These are phyloP conservation scores for Lactifluus hygrophoroides DNA, from an alignment of 768 basidiomycete species.

Conservation along the genomic window DNA sequence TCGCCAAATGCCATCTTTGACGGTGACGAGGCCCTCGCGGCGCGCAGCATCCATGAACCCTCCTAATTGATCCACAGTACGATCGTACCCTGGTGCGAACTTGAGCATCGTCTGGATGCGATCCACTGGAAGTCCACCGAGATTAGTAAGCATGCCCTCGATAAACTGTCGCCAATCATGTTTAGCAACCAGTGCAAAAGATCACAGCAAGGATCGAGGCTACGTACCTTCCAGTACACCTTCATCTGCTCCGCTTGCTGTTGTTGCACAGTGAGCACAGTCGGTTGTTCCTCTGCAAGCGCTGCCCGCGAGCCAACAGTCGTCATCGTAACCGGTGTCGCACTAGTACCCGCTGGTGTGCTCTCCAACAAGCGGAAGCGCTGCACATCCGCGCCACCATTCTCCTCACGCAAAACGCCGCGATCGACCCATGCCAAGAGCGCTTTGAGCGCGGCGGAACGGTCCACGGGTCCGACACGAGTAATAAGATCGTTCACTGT, in stretches of 20 bases:
- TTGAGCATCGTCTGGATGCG: constrained; percentile 87
- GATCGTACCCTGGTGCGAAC: constrained; percentile 76
- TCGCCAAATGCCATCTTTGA: constrained; percentile 66
- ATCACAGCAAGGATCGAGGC: neutral
- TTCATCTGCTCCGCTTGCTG: constrained; percentile 81
- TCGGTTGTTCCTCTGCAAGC: constrained; percentile 38
- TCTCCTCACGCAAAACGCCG: constrained; percentile 68
- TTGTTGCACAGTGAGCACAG: constrained; percentile 52
- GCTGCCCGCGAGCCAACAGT: constrained; percentile 13
- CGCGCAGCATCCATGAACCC: constrained; percentile 75
- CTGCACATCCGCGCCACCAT: constrained; percentile 29
- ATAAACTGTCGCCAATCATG: constrained; percentile 47
- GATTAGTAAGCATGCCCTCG: constrained; percentile 85
- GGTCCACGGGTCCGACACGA: constrained; percentile 57
- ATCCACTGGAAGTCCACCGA: constrained; percentile 65
- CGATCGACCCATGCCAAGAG: constrained; percentile 77
- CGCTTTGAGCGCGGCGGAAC: constrained; percentile 58
- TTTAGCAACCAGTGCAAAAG: neutral
- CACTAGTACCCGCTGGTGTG: constrained; percentile 35
- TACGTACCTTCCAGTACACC: constrained; percentile 75
- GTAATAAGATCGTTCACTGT: constrained; percentile 56
- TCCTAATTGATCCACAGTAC: constrained; percentile 67
- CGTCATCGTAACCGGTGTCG: neutral
- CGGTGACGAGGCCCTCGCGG: constrained; percentile 64
- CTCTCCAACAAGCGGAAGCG: constrained; percentile 59